Conservation (phyloP, 768 basidiomycete genomes). For the Suillus paluster region DNA sequence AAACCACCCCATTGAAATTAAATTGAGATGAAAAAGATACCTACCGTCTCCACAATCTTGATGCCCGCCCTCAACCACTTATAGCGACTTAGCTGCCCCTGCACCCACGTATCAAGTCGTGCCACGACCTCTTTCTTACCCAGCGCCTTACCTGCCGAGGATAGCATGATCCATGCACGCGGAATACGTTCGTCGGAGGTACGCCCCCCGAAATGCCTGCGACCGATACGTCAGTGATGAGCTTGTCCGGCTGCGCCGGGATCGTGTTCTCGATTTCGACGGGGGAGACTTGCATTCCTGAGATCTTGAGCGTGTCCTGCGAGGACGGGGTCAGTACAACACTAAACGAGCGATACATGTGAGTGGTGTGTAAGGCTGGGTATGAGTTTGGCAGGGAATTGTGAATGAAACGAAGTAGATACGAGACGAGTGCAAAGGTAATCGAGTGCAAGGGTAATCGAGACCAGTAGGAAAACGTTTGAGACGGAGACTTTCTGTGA, state of each 20-base stretch:
- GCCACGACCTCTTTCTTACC: slow-evolving; percentile 47
- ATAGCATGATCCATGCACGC: slow-evolving; percentile 78
- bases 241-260: too few species aligned
- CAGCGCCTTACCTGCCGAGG: slow-evolving; percentile 51
- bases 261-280: too few species aligned
- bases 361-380: too few species aligned
- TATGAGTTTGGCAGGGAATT: too few species aligned
- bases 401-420: too few species aligned
- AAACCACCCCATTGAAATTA: too few species aligned
- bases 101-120: slow-evolving; percentile 63
- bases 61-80: slow-evolving; percentile 26
- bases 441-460: too few species aligned
- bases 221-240: slow-evolving; percentile 36
- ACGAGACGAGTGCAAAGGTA: too few species aligned
- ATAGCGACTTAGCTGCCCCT: slow-evolving; percentile 26
- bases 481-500: too few species aligned
- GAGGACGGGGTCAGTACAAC: background rate
- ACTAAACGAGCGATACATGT: too few species aligned
- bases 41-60: background rate
- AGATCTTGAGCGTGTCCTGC: slow-evolving; percentile 80
- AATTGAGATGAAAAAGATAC: too few species aligned
- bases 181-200: slow-evolving; percentile 75
- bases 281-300: slow-evolving; percentile 58
- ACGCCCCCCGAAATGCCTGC: slow-evolving; percentile 73
- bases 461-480: too few species aligned